Base-by-base conservation (phyloP, 1,284 basidiomycete genomes). In the Rhodotorula sp. region DNA sequence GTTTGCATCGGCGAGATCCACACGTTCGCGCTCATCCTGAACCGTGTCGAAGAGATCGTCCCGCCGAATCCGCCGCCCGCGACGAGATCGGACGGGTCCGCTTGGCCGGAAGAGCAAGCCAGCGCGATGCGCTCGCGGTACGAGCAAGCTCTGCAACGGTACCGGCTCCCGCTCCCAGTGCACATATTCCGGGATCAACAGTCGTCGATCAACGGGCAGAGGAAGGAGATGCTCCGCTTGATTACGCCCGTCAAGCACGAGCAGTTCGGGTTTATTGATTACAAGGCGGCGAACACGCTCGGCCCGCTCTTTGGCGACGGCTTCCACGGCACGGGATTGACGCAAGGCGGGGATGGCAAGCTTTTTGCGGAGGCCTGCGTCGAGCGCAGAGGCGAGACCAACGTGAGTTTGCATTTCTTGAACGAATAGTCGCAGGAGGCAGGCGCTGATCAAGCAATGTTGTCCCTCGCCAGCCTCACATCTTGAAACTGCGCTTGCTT, bases 1-100 rank as follows among this genome's bases (percentile, higher is more conserved):
- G 86, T 95, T 59, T 95, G 93, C 80, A 94, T 96, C 68, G 93
- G 93, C 4, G 89, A 91, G 65, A 83, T 96, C 61, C 84, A 85
- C 55, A 88, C 89, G 15, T 90, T 89, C 22, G 92, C 91, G 6
- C 85, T 95, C 59, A 88, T 95, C 66, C 84, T 95, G 14, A 94
- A 94, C 80, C 93, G 91, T 5, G 86, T 89, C n/a, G 79, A 84
- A 30, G 93, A 92, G 78, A 82, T 91, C 29, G 79, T 84, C 44
- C 82, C 84, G 12, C 85, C 84, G 12, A 55, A 37, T 0, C 60
- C 62, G 24, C 54, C 64, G 30, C 29, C 64, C 53, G 45, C 57
- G 44, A 48, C 24, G 53, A 60, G 37, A 73, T 74, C 33, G 61
- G 64, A 42, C 72, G 60, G 59, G 76, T 74, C 61, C 62, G 44